These are phyloP conservation scores for Castanospermum australe DNA, from an alignment of 306 rosid genomes.

Conservation along the genomic window DNA sequence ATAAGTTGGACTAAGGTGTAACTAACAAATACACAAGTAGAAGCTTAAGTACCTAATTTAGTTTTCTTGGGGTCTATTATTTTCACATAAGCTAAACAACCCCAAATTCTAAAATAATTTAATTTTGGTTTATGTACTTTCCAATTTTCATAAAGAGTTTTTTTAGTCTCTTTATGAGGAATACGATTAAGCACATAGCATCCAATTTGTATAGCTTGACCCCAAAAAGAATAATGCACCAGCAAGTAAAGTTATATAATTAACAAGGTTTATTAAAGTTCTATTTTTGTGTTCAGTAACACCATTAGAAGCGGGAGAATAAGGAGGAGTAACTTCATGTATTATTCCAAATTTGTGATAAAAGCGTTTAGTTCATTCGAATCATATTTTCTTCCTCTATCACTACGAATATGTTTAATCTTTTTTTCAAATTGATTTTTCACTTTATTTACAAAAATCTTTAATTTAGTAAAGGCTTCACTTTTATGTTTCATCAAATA, in stretches of 20 bases:
- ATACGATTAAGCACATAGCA: neutral
- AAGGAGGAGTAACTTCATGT: neutral
- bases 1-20: neutral
- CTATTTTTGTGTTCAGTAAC: neutral
- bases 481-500: too few relatives aligned
- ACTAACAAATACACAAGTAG: neutral
- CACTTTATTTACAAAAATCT: too few relatives aligned
- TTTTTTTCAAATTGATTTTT: too few relatives aligned
- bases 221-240: neutral
- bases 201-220: too few relatives aligned
- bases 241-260: neutral
- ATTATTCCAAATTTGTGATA: neutral
- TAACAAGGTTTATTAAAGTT: neutral
- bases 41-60: neutral
- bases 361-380: too few relatives aligned
- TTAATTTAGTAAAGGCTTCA: too few relatives aligned
- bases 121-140: neutral
- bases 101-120: neutral
- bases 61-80: neutral
- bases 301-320: neutral
- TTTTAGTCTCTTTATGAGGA: too few relatives aligned
- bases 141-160: neutral
- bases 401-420: too few relatives aligned
- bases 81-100: neutral
- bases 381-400: too few relatives aligned